Evolutionary conservation across 2,329 filamentous ascomycete species (phyloP), one percentile per base, ranked within the genome.

Genomic region (Cladosporium halotolerans): DNA sequence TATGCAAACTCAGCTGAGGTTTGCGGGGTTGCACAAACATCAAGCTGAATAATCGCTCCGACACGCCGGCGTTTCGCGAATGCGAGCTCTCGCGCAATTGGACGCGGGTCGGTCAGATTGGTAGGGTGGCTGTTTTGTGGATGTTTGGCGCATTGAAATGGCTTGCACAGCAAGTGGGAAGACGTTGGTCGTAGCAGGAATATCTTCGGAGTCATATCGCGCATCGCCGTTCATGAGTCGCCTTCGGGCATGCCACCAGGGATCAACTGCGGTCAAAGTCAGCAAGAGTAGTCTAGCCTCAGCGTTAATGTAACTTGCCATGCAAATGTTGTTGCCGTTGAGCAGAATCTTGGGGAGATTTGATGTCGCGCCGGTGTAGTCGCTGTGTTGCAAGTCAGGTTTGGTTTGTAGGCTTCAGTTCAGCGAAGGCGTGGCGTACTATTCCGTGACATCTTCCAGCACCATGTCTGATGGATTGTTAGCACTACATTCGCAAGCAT

Each of bases 301-400:
- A 18, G 36, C 34, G 3, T n/a, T 3, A 14, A 4, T 39, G 14
- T 9, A 5, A 62, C 78, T 53, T 80, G 96, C 93, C 93, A 99
- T 99, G 87, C 92, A 97, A 60, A 99, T 89, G 67, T 97, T 97
- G 76, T 99, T 99, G 54, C 93, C 93, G 66, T 99, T 99, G 38
- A 99, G 76, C 40, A 99, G 75, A 57, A 99, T 96, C 78, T 97
- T 97, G 48, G 90, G 81, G 39, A 99, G 81, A 71, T 95, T 95
- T 43, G 84, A 88, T 72, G 92, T 86, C 63, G 86, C 83, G 57
- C 92, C 92, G 4, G 85, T 85, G 73, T 95, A 95, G 73, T 99
- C 93, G 69, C 92, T 97, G 59, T 28, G 23, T 19, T 32, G 44
- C 52, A 16, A 43, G 53, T 55, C 52, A 52, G 49, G 32, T 11